These are phyloP conservation scores for Odonthalia washingtoniensis DNA, from an alignment of 31 red algal species.

Conservation along the genomic window DNA sequence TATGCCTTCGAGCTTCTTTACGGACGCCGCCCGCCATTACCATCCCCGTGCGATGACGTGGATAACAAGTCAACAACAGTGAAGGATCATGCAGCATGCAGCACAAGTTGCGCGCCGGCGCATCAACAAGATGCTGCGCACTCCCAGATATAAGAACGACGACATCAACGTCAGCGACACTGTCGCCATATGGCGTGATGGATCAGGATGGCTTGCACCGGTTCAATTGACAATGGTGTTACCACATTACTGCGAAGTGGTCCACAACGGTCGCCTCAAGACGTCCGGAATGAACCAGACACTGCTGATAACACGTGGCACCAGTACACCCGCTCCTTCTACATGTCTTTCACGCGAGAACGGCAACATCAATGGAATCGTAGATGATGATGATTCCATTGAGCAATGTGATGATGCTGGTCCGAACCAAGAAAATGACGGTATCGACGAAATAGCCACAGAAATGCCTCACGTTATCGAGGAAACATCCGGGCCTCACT, in stretches of 20 bases:
- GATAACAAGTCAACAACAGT: neutral
- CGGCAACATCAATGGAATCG: too few relatives aligned
- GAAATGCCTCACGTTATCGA: too few relatives aligned
- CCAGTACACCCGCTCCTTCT: too few relatives aligned
- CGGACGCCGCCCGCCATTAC: neutral
- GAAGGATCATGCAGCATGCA: neutral
- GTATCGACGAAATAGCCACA: too few relatives aligned
- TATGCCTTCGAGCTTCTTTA: neutral
- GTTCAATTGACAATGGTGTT: neutral
- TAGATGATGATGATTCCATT: too few relatives aligned
- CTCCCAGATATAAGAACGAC: neutral
- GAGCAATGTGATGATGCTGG: too few relatives aligned
- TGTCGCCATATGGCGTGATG: neutral
- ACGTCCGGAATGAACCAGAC: neutral
- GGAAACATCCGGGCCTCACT: too few relatives aligned
- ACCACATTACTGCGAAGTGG: neutral
- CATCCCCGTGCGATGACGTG: neutral
- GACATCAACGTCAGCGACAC: neutral
- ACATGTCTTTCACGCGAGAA: too few relatives aligned
- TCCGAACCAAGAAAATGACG: too few relatives aligned
- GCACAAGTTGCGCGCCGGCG: neutral
- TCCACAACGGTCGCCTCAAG: neutral
- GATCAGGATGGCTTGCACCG: neutral
- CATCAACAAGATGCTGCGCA: neutral
- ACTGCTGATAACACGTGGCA: too few relatives aligned